Evolutionary conservation across 192 early-diverging fungal genomes (phyloP), one percentile per base, ranked within the genome.

Genomic region (Spizellomyces sp.): DNA sequence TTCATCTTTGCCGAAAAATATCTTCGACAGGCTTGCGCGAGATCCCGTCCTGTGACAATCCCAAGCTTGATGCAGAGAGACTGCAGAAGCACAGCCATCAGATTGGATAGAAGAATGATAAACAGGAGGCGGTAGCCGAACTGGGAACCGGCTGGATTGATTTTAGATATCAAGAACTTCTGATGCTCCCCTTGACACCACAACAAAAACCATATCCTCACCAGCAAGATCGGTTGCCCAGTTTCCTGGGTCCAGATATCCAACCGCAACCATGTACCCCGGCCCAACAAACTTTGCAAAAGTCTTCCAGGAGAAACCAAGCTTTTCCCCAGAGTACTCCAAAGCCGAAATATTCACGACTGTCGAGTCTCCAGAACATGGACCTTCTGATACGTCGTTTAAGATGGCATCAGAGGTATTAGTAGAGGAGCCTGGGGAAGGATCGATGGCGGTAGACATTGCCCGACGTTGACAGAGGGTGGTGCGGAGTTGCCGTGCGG

Each of bases 51-150:
- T 46, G 91, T 88, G 5, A 93, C 88, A 17, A 89, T 80, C 0
- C 93, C 93, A 27, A 94, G 80, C 69, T 90, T 90, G 71, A 94
- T 86, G 17, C 90, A 87, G 5, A 94, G 79, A 55, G 82, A 87
- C 76, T 94, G 93, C 8, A 94, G 84, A 21, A 90, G 77, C 12
- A 92, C 82, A 17, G 93, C 92, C 75, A 93, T 83, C 15, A 90
- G 8, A 75, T 92, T 94, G 10, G 93, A 90, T 9, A 88, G 45
- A 17, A 94, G 66, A 67, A 94, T 84, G 45, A 94, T 80, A 59
- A 89, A 93, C 5, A 94, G 79, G 0, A 92, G 77, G 27, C 80
- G 79, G 69, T 94, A 94, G 14, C 89, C 89, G 73, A 85, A 94
- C 48, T 84, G 71, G 41, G 89, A 89, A 27, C 93, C 93, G 61